Conservation (phyloP, 2,329 filamentous ascomycete species). For the Drechslerella coelobrocha region DNA sequence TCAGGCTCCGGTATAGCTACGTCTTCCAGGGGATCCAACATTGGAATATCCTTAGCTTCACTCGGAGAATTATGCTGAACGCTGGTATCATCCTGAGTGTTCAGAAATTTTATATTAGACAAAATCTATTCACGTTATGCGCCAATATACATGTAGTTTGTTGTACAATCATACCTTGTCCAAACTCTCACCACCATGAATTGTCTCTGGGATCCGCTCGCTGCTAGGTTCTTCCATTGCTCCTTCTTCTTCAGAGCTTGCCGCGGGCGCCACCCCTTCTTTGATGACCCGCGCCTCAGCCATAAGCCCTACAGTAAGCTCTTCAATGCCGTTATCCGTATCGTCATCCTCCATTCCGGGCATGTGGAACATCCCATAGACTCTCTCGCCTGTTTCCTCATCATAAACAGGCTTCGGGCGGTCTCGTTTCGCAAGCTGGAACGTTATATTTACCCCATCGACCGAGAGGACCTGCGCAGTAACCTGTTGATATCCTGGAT, state of each 20-base stretch:
- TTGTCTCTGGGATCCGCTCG: slow-evolving; percentile 36
- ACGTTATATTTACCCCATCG: slow-evolving; percentile 24
- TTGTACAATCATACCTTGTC: slow-evolving; percentile 39
- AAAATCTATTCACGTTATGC: slow-evolving; percentile 12
- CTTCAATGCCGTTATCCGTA: slow-evolving; percentile 33
- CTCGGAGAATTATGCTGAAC: slow-evolving; percentile 18
- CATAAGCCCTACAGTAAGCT: slow-evolving; percentile 13
- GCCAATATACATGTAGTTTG: slow-evolving; percentile 16
- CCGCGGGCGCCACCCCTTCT: slow-evolving; percentile 9
- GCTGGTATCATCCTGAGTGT: slow-evolving; percentile 31
- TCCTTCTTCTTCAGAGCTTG: not conserved
- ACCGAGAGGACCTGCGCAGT: slow-evolving; percentile 52
- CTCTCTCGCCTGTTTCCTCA: slow-evolving; percentile 53
- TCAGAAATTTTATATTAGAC: slow-evolving; percentile 23
- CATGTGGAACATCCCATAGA: slow-evolving; percentile 54
- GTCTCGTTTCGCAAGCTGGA: slow-evolving; percentile 52
- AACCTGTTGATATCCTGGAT: slow-evolving; percentile 51
- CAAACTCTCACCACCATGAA: slow-evolving; percentile 17
- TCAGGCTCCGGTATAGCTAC: not conserved
- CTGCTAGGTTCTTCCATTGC: slow-evolving; percentile 8
- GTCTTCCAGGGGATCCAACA: slow-evolving; percentile 19
- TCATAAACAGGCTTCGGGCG: slow-evolving; percentile 50
- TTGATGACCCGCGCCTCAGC: slow-evolving; percentile 33
- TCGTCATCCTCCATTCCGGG: slow-evolving; percentile 52
- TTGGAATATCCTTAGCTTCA: slow-evolving; percentile 20